Percentiles rank a stretch among this genome's conserved stretches.
phyloP scores from a whole-genome alignment of 2,329 filamentous ascomycete species.

The Gremmenia infestans region DNA sequence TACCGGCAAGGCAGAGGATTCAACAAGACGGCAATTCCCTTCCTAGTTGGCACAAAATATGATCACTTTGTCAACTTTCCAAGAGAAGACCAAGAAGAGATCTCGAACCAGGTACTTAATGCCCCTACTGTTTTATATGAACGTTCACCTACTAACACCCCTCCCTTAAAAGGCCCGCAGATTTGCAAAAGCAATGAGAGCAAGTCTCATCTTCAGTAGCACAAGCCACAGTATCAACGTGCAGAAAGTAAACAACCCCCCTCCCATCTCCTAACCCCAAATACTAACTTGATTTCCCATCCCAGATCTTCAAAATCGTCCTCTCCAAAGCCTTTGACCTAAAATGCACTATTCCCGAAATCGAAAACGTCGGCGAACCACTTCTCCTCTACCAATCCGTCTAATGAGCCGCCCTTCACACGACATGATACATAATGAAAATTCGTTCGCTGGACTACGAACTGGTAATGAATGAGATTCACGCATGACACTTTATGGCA shows the following conservation, averaged over 20 bases:
- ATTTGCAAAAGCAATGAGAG: constrained; percentile 98
- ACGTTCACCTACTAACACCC: constrained; percentile 5
- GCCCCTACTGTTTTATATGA: background rate
- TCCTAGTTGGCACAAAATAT: constrained; percentile 95
- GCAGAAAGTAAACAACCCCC: constrained; percentile 67
- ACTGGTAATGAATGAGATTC: background rate
- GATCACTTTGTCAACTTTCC: constrained; percentile 99
- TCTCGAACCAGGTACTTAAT: constrained; percentile 76
- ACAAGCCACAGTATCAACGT: constrained; percentile 99
- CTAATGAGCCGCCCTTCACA: background rate
- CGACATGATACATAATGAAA: background rate
- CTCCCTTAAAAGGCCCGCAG: constrained; percentile 65
- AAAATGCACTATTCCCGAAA: constrained; percentile 98
- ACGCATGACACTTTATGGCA: background rate
- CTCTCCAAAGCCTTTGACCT: constrained; percentile 97
- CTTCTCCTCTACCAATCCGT: constrained; percentile 79
- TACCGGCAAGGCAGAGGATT: constrained; percentile 96
- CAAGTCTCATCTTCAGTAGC: constrained; percentile 95
- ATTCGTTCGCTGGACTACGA: background rate
- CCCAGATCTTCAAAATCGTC: constrained; percentile 98
- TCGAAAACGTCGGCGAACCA: constrained; percentile 95
- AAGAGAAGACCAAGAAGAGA: constrained; percentile 95
- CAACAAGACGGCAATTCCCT: constrained; percentile 99
- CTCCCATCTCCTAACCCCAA: no score
- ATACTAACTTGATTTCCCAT: constrained; percentile 1